phyloP scores from a whole-genome alignment of 2,329 filamentous ascomycete species.

The Calonectria multiphialidica region DNA sequence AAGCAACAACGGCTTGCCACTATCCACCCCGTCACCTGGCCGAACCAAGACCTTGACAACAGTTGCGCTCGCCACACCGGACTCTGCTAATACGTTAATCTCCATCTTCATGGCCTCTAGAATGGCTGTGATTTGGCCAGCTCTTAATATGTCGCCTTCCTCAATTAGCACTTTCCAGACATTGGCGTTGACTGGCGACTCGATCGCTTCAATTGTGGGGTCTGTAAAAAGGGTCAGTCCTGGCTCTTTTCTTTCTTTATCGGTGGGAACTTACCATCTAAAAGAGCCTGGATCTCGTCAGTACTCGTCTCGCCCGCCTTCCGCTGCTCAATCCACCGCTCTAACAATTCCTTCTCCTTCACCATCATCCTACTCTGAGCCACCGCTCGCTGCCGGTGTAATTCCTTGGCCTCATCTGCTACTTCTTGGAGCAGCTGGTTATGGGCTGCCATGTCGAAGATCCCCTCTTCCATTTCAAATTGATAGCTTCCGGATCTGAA shows the following conservation, averaged over 20 bases:
- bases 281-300: conserved; percentile 20
- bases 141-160: conserved; percentile 50
- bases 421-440: conserved; percentile 45
- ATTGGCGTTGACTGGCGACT: conserved; percentile 53
- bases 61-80: conserved; percentile 2
- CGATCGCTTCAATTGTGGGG: conserved; percentile 17
- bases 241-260: too few species aligned
- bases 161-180: conserved; percentile 65
- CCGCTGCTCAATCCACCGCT: conserved; percentile 45
- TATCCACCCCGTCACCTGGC: conserved; percentile 23
- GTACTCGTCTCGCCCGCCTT: conserved; percentile 24
- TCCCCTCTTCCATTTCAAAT: conserved; percentile 48
- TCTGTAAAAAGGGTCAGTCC: conserved; percentile 27
- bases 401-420: conserved; percentile 34
- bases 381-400: conserved; percentile 8
- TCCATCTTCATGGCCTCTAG: conserved; percentile 72
- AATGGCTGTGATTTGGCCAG: conserved; percentile 51
- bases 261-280: conserved; percentile 12
- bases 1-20: conserved; percentile 21
- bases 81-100: conserved; percentile 47
- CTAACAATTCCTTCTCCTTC: conserved; percentile 44
- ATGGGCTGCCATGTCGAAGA: conserved; percentile 41
- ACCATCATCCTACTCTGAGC: conserved; percentile 16
- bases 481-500: conserved; percentile 49
- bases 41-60: conserved; percentile 21